Conservation (phyloP, 805 yeast species). For the Yueomyces sp. region DNA sequence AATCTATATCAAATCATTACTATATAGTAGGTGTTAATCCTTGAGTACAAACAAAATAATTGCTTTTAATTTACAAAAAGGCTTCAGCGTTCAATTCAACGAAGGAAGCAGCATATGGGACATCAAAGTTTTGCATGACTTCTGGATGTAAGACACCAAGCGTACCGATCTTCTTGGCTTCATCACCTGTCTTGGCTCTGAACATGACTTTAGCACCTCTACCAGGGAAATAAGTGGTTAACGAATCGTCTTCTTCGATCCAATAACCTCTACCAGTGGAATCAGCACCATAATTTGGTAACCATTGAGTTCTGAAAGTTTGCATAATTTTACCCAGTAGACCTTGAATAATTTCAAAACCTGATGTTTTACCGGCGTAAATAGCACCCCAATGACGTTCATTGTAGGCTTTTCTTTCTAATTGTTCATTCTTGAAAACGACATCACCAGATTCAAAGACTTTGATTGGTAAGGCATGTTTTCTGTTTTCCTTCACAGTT, state of each 20-base stretch:
- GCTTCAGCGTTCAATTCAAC: constrained; percentile 86
- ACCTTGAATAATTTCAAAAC: constrained; percentile 92
- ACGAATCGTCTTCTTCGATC: constrained; percentile 58
- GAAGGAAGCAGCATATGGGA: constrained; percentile 84
- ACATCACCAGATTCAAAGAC: constrained; percentile 95
- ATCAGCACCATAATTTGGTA: constrained; percentile 35
- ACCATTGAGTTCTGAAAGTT: constrained; percentile 83
- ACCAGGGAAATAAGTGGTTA: constrained; percentile 85
- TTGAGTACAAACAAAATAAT: neutral
- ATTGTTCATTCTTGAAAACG: constrained; percentile 62
- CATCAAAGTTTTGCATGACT: constrained; percentile 73
- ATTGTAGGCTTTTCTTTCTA: constrained; percentile 84
- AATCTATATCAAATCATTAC: no score
- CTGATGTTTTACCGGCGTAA: constrained; percentile 88
- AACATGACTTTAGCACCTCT: constrained; percentile 85
- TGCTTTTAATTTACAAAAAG: constrained; percentile 39
- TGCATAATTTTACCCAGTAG: constrained; percentile 90
- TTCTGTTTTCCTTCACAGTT: constrained; percentile 91
- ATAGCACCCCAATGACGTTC: constrained; percentile 93
- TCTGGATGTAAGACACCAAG: constrained; percentile 95
- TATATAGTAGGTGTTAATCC: no score
- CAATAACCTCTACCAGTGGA: constrained; percentile 65
- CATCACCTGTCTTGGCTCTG: constrained; percentile 48
- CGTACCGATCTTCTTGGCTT: constrained; percentile 54
- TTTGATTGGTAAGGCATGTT: constrained; percentile 86